Percentiles rank a stretch among this genome's conserved stretches.
Conservation (phyloP, 208 protist genomes). For the Phytomonas serpens region DNA sequence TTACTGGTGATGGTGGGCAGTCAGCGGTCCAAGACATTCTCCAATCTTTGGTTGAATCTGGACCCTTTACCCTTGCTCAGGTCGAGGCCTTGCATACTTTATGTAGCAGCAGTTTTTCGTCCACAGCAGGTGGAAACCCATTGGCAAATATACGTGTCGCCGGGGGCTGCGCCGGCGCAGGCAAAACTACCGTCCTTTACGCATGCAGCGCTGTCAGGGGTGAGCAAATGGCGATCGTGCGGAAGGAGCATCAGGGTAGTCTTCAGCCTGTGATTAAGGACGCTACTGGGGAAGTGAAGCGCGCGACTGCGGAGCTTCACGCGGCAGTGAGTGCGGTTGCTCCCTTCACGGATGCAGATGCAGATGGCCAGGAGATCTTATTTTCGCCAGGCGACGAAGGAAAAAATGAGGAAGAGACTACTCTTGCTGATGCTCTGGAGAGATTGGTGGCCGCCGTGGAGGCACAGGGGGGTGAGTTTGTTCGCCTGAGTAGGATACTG, state of each 20-base stretch:
- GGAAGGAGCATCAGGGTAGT: constrained; percentile 50
- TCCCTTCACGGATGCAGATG: constrained; percentile 11
- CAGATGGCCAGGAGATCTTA: constrained; percentile 20
- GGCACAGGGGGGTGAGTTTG: constrained; percentile 12
- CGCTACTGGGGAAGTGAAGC: constrained; percentile 20
- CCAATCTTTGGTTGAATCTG: constrained; percentile 12
- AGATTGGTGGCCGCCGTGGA: constrained; percentile 10
- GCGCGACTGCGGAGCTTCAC: constrained; percentile 13
- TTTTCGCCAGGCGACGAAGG: background rate
- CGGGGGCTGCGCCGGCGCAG: constrained; percentile 13
- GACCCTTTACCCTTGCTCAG: constrained; percentile 56
- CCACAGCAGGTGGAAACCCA: background rate
- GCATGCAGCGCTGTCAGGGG: constrained; percentile 45
- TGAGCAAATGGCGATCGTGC: constrained; percentile 31
- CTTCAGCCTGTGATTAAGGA: constrained; percentile 33
- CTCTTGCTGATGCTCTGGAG: background rate
- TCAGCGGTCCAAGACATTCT: constrained; percentile 15
- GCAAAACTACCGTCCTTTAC: constrained; percentile 62
- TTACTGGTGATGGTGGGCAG: background rate
- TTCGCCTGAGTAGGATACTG: constrained; percentile 36
- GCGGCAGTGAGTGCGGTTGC: constrained; percentile 10
- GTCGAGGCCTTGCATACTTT: constrained; percentile 59
- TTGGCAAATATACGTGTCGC: background rate
- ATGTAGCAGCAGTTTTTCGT: background rate
- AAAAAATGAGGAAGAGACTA: background rate